Percentiles rank a stretch among this genome's conserved stretches.
Evolutionary conservation across 1,139 yeast genomes (phyloP).

Genomic region (Suhomyces chickasaworum): DNA sequence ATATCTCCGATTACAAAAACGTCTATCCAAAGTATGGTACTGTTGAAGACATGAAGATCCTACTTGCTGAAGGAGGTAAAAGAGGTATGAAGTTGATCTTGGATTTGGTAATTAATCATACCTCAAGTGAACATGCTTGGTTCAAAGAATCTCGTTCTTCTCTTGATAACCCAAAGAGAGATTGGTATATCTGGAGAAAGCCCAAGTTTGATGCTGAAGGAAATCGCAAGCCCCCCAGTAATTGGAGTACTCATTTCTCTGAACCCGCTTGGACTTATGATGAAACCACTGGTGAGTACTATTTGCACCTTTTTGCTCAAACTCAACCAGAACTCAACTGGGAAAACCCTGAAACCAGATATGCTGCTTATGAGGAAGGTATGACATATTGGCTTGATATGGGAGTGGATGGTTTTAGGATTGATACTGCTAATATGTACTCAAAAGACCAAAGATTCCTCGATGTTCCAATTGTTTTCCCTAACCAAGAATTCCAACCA

Average conservation of each 20-base stretch:
- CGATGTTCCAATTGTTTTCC: slow-evolving; percentile 51
- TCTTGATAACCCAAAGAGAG: slow-evolving; percentile 54
- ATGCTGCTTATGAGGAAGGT: slow-evolving; percentile 53
- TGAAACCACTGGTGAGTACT: slow-evolving; percentile 53
- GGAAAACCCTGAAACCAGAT: slow-evolving; percentile 55
- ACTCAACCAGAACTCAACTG: slow-evolving; percentile 63
- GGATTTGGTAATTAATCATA: slow-evolving; percentile 62
- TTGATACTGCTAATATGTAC: slow-evolving; percentile 56
- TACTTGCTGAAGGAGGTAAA: slow-evolving; percentile 49
- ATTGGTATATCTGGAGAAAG: slow-evolving; percentile 63
- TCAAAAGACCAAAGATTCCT: slow-evolving; percentile 50
- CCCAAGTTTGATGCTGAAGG: slow-evolving; percentile 50
- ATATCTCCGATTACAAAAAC: slow-evolving; percentile 54
- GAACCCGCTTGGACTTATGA: slow-evolving; percentile 62
- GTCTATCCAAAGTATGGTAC: slow-evolving; percentile 57
- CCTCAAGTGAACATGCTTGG: slow-evolving; percentile 59
- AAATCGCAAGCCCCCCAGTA: slow-evolving; percentile 55
- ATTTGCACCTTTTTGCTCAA: slow-evolving; percentile 52
- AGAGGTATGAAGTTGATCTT: slow-evolving; percentile 54
- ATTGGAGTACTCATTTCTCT: slow-evolving; percentile 55
- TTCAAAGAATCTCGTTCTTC: slow-evolving; percentile 57
- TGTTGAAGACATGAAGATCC: slow-evolving; percentile 50
- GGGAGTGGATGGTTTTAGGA: slow-evolving; percentile 62
- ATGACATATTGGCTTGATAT: slow-evolving; percentile 55
- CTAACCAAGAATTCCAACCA: slow-evolving; percentile 45